Evolutionary conservation across 257 asterid species (phyloP).

Genomic region (Eustoma russellianum): DNA sequence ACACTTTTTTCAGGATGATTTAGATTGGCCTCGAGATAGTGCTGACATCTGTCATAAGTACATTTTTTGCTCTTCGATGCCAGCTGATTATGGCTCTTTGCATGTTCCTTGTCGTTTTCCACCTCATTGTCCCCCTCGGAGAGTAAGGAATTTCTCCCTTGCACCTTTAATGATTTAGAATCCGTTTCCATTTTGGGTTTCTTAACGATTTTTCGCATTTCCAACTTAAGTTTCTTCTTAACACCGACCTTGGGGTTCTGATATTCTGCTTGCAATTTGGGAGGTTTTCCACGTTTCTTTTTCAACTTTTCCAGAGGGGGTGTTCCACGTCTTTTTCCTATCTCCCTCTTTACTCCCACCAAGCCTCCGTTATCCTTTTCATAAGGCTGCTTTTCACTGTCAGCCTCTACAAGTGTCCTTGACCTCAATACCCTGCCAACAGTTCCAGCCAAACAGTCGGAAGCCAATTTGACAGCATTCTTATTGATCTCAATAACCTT

Average conservation of each 20-base stretch:
- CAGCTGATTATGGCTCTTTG: constrained; percentile 1
- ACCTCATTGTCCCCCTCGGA: neutral
- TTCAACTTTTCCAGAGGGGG: constrained; percentile 4
- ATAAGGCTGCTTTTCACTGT: constrained; percentile 32
- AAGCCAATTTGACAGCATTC: constrained; percentile 12
- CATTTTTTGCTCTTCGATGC: neutral
- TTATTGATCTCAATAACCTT: constrained; percentile 2
- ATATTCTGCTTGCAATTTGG: constrained; percentile 12
- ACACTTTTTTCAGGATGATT: constrained; percentile 12
- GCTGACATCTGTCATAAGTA: constrained; percentile 12
- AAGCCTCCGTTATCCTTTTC: constrained; percentile 14
- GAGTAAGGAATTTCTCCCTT: neutral
- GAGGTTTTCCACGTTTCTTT: constrained; percentile 31
- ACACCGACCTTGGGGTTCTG: constrained; percentile 9
- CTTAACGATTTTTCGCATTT: constrained; percentile 4
- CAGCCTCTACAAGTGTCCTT: constrained; percentile 38
- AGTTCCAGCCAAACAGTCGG: constrained; percentile 20
- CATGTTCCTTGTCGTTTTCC: neutral
- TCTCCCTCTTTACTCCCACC: constrained; percentile 11
- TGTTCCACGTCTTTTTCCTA: constrained; percentile 14
- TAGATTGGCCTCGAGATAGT: constrained; percentile 11
- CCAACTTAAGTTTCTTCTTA: constrained; percentile 9
- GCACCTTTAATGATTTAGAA: constrained; percentile 8
- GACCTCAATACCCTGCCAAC: constrained; percentile 73
- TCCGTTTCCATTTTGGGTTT: constrained; percentile 14